Percentiles rank a stretch among this genome's conserved stretches.
Conservation (phyloP, 768 basidiomycete species). For the Candolleomyces eurysporus region DNA sequence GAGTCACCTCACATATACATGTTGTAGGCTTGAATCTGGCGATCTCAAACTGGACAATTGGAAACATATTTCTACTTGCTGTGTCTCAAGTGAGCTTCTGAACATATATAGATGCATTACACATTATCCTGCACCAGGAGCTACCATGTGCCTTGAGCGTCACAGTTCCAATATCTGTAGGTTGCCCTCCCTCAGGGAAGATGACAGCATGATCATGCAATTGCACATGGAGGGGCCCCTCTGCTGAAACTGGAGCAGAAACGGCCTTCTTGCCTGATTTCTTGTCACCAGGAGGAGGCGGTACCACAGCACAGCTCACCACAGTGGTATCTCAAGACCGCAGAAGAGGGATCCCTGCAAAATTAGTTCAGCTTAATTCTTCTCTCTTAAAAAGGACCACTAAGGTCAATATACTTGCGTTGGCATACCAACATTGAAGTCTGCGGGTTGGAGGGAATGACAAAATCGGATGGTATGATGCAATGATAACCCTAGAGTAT, state of each 20-base stretch:
- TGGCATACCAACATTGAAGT: slow-evolving; percentile 71
- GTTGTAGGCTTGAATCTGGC: slow-evolving; percentile 25
- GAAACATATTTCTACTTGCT: not conserved
- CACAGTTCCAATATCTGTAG: slow-evolving; percentile 67
- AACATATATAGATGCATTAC: too few relatives aligned
- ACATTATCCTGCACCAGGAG: slow-evolving; percentile 31
- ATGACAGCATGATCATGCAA: slow-evolving; percentile 77
- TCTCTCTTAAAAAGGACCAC: not conserved
- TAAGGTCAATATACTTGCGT: slow-evolving; percentile 39
- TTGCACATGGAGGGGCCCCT: slow-evolving; percentile 57
- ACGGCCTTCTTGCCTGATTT: slow-evolving; percentile 54
- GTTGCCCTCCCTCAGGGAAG: slow-evolving; percentile 85
- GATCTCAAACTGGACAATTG: not conserved
- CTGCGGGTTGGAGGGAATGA: slow-evolving; percentile 46
- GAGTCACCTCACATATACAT: slow-evolving; percentile 45
- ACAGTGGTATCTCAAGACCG: slow-evolving; percentile 56
- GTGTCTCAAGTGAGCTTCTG: too few relatives aligned
- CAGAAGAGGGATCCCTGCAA: slow-evolving; percentile 67
- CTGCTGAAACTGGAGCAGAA: slow-evolving; percentile 39
- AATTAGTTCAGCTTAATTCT: not conserved
- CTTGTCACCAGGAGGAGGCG: slow-evolving; percentile 45
- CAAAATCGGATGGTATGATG: slow-evolving; percentile 57
- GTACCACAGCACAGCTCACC: slow-evolving; percentile 47
- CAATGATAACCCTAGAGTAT: slow-evolving; percentile 64
- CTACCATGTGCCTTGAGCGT: slow-evolving; percentile 42